Evolutionary conservation across 1,139 yeast genomes (phyloP).

Genomic region (Candida glucosophila): DNA sequence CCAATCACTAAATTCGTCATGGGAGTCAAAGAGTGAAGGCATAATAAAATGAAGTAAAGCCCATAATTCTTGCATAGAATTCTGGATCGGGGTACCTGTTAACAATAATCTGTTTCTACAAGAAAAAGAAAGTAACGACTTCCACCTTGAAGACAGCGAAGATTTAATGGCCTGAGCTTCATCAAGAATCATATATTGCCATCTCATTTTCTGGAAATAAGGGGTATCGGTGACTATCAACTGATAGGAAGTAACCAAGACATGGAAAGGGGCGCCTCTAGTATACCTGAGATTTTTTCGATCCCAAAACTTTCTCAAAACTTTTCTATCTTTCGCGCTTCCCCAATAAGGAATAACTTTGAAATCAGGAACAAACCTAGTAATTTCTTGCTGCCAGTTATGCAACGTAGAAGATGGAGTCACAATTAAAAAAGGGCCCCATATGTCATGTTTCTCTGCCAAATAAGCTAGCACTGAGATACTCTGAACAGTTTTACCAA

Average conservation of each 20-base stretch:
- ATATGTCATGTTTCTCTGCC: slow-evolving; percentile 91
- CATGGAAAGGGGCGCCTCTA: slow-evolving; percentile 91
- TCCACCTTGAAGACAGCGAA: slow-evolving; percentile 92
- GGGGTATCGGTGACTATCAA: slow-evolving; percentile 93
- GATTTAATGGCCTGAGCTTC: slow-evolving; percentile 99
- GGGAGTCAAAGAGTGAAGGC: slow-evolving; percentile 97
- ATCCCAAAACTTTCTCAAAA: slow-evolving; percentile 95
- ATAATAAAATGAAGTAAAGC: slow-evolving; percentile 93
- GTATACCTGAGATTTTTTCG: slow-evolving; percentile 82
- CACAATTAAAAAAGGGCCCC: slow-evolving; percentile 98
- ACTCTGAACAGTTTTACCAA: slow-evolving; percentile 96
- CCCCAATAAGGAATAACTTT: slow-evolving; percentile 99
- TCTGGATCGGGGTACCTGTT: slow-evolving; percentile 98
- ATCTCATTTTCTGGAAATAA: slow-evolving; percentile 88
- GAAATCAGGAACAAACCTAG: slow-evolving; percentile 88
- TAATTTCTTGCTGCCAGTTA: slow-evolving; percentile 97
- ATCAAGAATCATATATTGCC: slow-evolving; percentile 98
- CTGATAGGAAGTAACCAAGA: slow-evolving; percentile 90
- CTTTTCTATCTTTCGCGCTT: slow-evolving; percentile 86
- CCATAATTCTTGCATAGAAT: slow-evolving; percentile 98
- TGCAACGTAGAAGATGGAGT: slow-evolving; percentile 98
- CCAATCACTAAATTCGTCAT: slow-evolving; percentile 98
- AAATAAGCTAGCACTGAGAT: slow-evolving; percentile 90
- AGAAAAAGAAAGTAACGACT: slow-evolving; percentile 76
- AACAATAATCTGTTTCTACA: slow-evolving; percentile 87